These are phyloP conservation scores for Astrephomene gubernaculifera DNA, from an alignment of 139 green algal species.

Conservation along the genomic window DNA sequence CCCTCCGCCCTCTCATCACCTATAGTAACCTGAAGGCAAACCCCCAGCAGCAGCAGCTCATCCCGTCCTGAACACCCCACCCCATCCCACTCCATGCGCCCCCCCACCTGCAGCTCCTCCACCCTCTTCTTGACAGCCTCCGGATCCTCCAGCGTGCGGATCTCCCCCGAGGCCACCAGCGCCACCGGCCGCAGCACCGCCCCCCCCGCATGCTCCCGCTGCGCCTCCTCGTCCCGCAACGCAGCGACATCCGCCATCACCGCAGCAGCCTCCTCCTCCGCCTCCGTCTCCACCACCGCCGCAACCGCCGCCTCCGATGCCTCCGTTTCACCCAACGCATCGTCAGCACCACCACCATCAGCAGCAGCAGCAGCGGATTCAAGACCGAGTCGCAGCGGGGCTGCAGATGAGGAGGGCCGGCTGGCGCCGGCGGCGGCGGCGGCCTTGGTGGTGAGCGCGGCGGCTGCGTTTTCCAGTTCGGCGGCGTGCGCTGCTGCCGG, in stretches of 20 bases:
- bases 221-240: slow-evolving; percentile 32
- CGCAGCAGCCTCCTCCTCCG: slow-evolving; percentile 14
- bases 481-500: slow-evolving; percentile 4
- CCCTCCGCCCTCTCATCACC: too few relatives aligned
- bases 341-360: too few relatives aligned
- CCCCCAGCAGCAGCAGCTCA: too few relatives aligned
- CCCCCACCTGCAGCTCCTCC: slow-evolving; percentile 32
- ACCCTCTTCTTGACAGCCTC: slow-evolving; percentile 10
- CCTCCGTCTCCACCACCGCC: background rate
- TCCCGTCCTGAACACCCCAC: too few relatives aligned
- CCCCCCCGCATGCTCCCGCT: too few relatives aligned
- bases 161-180: background rate
- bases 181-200: background rate
- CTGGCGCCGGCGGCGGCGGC: slow-evolving; percentile 1
- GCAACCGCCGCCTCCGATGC: background rate
- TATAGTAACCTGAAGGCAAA: too few relatives aligned
- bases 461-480: slow-evolving; percentile 1
- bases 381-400: background rate
- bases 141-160: slow-evolving; percentile 27
- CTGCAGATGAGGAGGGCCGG: too few relatives aligned
- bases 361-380: too few relatives aligned
- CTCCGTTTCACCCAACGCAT: too few relatives aligned
- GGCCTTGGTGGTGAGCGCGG: slow-evolving; percentile 5
- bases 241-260: slow-evolving; percentile 32
- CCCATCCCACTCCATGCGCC: background rate